Evolutionary conservation across 305 asterid species (phyloP), one percentile per base, ranked within the genome.

Genomic region (Plantago rigida): DNA sequence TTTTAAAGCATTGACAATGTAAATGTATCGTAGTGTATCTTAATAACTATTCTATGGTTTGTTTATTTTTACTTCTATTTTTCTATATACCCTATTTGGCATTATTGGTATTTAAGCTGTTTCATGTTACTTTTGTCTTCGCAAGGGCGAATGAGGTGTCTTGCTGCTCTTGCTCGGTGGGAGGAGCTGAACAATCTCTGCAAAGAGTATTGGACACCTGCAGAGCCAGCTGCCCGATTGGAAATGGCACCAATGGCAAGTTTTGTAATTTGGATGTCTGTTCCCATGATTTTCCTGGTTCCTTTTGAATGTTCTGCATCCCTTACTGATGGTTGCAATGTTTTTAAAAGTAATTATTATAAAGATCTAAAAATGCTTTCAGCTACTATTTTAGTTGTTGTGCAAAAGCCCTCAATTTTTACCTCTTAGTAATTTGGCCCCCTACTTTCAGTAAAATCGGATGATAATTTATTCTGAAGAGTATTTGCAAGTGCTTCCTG

Each of bases 141-240:
- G 29, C 41, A 79, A 88, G 99, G 99, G 24, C 91, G 92, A 41
- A 93, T 93, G 99, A 78, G 99, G 71, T 89, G 99, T 77, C 99
- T 93, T 71, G 96, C 96, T 70, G 97, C 99, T 61, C 84, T 93
- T 74, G 99, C 99, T 60, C 95, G 96, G 53, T 93, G 97, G 97
- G 99, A 93, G 78, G 99, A 93, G 88, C 97, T 93, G 75, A 93
- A 89, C 76, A 87, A 83, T 79, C 88, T 93, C 44, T 89, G 97
- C 84, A 87, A 84, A 85, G 97, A 87, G 78, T 87, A 77, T 47
- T 93, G 99, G 99, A 87, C 99, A 57, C 96, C 96, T 60, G 96
- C 99, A 71, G 97, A 93, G 72, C 92, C 96, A 69, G 87, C 92
- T 76, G 95, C 99, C 62, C 83, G 97, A 65, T 75, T 93, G 81